Evolutionary conservation across 2,329 filamentous ascomycete species (phyloP).

Genomic region (Colletotrichum phormii): DNA sequence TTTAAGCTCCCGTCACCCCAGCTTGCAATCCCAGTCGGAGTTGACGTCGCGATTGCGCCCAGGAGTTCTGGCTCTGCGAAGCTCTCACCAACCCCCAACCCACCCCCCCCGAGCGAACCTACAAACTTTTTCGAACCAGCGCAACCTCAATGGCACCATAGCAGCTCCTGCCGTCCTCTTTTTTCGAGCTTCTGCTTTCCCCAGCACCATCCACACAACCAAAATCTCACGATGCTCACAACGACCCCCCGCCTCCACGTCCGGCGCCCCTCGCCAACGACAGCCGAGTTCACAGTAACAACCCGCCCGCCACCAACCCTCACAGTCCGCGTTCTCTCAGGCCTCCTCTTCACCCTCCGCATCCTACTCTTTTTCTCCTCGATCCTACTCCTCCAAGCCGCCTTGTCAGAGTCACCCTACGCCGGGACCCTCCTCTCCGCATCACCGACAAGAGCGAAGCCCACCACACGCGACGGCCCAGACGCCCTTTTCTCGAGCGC

Average conservation of each 20-base stretch:
- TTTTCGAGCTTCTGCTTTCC: too few relatives aligned
- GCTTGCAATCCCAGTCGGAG: neutral
- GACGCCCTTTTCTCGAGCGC: constrained; percentile 18
- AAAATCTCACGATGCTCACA: constrained; percentile 66
- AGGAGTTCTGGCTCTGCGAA: neutral
- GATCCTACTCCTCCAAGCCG: constrained; percentile 57
- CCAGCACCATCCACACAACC: neutral
- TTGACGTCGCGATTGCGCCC: neutral
- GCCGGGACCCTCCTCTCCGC: constrained; percentile 33
- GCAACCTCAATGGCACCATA: constrained; percentile 12
- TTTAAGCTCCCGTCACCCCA: neutral
- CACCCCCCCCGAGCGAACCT: neutral
- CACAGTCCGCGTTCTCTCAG: constrained; percentile 58
- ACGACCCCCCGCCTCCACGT: constrained; percentile 70
- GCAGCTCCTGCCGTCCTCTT: too few relatives aligned
- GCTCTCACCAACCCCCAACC: neutral
- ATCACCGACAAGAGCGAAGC: constrained; percentile 9
- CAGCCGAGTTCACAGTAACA: constrained; percentile 92
- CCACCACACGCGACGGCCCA: constrained; percentile 20
- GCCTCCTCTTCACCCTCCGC: constrained; percentile 56
- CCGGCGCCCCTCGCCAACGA: constrained; percentile 83
- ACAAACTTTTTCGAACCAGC: neutral
- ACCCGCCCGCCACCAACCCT: constrained; percentile 72
- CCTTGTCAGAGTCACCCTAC: constrained; percentile 53
- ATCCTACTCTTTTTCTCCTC: constrained; percentile 55